Evolutionary conservation across 2,329 filamentous ascomycete genomes (phyloP).

Genomic region (Lanzia echinophila): DNA sequence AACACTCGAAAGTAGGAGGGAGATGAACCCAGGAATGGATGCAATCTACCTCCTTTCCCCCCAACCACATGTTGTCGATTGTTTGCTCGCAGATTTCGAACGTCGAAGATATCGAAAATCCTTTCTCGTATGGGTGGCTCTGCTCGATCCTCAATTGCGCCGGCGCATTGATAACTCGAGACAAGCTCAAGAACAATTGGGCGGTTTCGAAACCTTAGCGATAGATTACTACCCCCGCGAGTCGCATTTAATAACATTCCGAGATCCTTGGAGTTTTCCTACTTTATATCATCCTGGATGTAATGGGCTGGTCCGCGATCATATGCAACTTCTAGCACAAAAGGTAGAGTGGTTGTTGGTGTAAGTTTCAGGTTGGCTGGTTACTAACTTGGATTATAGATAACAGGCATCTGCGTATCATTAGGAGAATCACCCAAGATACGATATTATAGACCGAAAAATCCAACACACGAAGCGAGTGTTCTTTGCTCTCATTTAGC

Average conservation of each 20-base stretch:
- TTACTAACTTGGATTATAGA: slow-evolving; percentile 41
- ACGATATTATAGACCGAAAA: slow-evolving; percentile 75
- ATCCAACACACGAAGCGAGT: slow-evolving; percentile 74
- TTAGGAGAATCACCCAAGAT: slow-evolving; percentile 93
- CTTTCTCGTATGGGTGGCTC: slow-evolving; percentile 78
- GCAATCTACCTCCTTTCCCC: slow-evolving; percentile 89
- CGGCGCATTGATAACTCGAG: slow-evolving; percentile 68
- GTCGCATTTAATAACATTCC: slow-evolving; percentile 83
- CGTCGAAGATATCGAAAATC: slow-evolving; percentile 71
- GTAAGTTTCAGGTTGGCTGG: neutral
- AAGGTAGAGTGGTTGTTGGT: slow-evolving; percentile 51
- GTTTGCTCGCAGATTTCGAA: slow-evolving; percentile 87
- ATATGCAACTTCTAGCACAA: slow-evolving; percentile 80
- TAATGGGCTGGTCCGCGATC: slow-evolving; percentile 72
- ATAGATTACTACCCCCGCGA: slow-evolving; percentile 88
- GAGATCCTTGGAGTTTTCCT: slow-evolving; percentile 94
- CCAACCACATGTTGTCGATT: slow-evolving; percentile 83
- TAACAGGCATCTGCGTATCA: slow-evolving; percentile 80
- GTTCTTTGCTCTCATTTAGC: slow-evolving; percentile 85
- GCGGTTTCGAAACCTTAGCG: slow-evolving; percentile 74
- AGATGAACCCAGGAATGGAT: slow-evolving; percentile 82
- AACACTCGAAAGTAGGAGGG: slow-evolving; percentile 79
- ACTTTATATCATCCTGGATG: slow-evolving; percentile 86
- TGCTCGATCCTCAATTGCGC: slow-evolving; percentile 63
- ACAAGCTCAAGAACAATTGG: slow-evolving; percentile 64